Base-by-base conservation (phyloP, 148 eudicot genomes). In the Spergularia bocconei region DNA sequence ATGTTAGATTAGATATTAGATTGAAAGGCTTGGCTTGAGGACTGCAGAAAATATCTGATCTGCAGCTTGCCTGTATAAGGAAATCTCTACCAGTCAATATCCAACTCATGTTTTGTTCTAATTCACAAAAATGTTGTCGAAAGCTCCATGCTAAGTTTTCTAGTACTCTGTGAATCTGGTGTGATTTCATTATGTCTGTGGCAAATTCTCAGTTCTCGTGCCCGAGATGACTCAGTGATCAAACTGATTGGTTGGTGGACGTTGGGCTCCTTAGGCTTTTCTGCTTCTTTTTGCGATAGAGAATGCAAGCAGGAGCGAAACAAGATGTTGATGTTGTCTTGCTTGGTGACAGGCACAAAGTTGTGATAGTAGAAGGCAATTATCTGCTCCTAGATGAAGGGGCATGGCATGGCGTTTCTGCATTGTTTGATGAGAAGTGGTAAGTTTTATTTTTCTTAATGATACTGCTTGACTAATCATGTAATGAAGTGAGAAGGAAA, bases 351-450 rank as follows among this genome's bases (percentile, higher is more conserved):
- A 96, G 99, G 88, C 98, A 96, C 87, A 96, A 96, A 79, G 84
- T 96, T 75, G 94, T 96, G 75, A 82, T 96, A 73, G 94, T 91
- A 51, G 99, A 96, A 83, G 99, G 99, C 67, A 92, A 89, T 82
- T 96, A 96, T 86, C 77, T 96, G 86, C 77, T 96, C 23, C 79
- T 96, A 38, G 90, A 91, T 69, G 90, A 92, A 21, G 93, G 86
- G 75, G 77, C 75, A 23, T 96, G 99, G 99, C 87, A 82, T 57
- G 97, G 89, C 66, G 68, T 96, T 81, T 92, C 98, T 72, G 67
- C 83, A 2, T 70, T 87, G 80, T 91, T 96, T 63, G 93, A 96
- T 65, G 97, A 92, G 83, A 95, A 92, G 77, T 95, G 98, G 98
- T 92, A 88, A 81, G 41, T 63, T 12, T 16, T 56, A 7, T 59